A percentile compares a stretch with the other conserved stretches of the same genome.
Evolutionary conservation across 2,329 filamentous ascomycete genomes (phyloP).

Genomic region (Juglanconis sp.): DNA sequence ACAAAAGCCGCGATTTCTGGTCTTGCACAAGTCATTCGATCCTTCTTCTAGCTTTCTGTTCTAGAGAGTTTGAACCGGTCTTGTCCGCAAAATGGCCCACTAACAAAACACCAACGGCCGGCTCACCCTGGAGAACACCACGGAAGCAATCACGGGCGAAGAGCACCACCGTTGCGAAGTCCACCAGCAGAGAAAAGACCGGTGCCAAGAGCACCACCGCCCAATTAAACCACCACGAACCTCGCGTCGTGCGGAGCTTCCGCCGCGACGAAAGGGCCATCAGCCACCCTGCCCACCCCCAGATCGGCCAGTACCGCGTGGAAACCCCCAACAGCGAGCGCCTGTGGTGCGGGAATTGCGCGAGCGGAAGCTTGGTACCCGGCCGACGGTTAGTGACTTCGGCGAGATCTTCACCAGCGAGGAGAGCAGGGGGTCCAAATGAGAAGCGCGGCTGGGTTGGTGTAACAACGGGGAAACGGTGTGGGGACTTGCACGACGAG

Average conservation of each 20-base stretch:
- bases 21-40: too few species aligned
- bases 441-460: background rate
- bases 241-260: background rate
- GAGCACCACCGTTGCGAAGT: background rate
- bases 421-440: background rate
- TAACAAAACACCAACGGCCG: too few species aligned
- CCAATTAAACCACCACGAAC: background rate
- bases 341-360: background rate
- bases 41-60: too few species aligned
- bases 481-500: background rate
- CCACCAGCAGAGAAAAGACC: too few species aligned
- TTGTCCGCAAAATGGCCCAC: too few species aligned
- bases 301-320: background rate
- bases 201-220: background rate
- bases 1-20: too few species aligned
- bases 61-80: too few species aligned
- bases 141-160: too few species aligned
- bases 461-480: background rate
- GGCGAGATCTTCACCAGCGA: background rate
- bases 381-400: background rate
- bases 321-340: background rate
- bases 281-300: background rate
- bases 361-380: background rate
- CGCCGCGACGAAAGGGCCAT: background rate
- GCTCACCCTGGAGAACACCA: too few species aligned